These are phyloP conservation scores for Trypanosoma avium DNA, from an alignment of 208 protist species.

Conservation along the genomic window DNA sequence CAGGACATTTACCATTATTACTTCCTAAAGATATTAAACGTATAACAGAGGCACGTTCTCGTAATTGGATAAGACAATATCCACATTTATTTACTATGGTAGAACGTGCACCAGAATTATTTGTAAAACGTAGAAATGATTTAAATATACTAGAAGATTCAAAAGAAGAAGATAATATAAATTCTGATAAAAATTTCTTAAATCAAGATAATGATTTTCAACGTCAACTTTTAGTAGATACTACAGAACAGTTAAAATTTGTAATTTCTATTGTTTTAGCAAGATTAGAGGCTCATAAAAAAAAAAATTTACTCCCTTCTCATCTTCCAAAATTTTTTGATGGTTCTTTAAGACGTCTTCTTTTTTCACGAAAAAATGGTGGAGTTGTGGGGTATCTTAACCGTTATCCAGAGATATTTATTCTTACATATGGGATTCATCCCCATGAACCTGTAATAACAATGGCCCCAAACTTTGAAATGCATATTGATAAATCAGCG, in stretches of 20 bases:
- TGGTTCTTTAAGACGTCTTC: conserved; percentile 10
- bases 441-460: conserved; percentile 22
- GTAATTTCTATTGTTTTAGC: conserved; percentile 25
- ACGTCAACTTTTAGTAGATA: conserved; percentile 13
- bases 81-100: conserved; percentile 36
- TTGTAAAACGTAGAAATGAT: conserved; percentile 18
- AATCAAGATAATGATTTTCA: not conserved
- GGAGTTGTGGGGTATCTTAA: conserved; percentile 18
- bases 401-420: conserved; percentile 27
- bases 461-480: conserved; percentile 2
- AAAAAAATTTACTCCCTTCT: conserved; percentile 23
- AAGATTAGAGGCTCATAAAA: conserved; percentile 11
- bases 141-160: not conserved
- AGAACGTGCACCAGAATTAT: conserved; percentile 29
- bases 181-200: not conserved
- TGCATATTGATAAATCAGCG: not conserved
- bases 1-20: conserved; percentile 19
- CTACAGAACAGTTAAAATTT: conserved; percentile 25
- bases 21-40: conserved; percentile 24
- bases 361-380: conserved; percentile 13
- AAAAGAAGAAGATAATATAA: not conserved
- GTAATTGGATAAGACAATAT: conserved; percentile 25
- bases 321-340: conserved; percentile 30
- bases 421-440: conserved; percentile 20
- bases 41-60: conserved; percentile 26